Base-by-base conservation (phyloP, 139 green algal species). In the Penium margaritaceum region DNA sequence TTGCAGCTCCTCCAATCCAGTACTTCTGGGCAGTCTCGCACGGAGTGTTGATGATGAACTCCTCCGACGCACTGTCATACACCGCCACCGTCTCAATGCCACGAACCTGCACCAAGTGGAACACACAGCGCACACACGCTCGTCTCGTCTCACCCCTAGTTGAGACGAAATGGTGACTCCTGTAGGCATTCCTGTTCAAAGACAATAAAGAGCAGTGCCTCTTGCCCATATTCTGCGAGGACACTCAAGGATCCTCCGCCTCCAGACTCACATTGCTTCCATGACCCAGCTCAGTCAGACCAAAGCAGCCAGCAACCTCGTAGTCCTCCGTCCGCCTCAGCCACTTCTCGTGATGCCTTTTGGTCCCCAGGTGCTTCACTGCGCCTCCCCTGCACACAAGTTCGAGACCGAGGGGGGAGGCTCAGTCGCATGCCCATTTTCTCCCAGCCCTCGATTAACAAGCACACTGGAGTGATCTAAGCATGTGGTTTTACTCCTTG, bases 1-100 rank as follows among this genome's bases (percentile, higher is more conserved):
- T 60, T 21, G 72, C 87, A 32, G 84, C 84, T 7, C 87, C 87
- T 65, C 87, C 87, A 44, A 91, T 90, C 89, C 89, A 94, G 62
- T 86, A 91, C 77, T 91, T 91, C 53, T 76, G 66, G 30, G 90
- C 89, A 61, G 84, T 81, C 74, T 95, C 86, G 43, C 62, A 87
- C 34, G 91, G 91, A 0, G 91, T 95, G 84, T 89, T 76, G 73
- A 96, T 90, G 5, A 95, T 65, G 74, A 96, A 96, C 75, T 90
- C 78, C 29, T 84, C 63, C 0, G 79, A 77, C 21, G 34, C 19
- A 1, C 80, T 43, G 58, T 94, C 89, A 67, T 91, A 94, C n/a
- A 66, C 71, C 1, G 87, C 89, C 14, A 81, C 85, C 1, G 91
- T 96, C 71, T 93, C 85, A 60, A 96, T 96, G 70, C 91, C 90